Conservation (phyloP, 2,329 filamentous ascomycete genomes). For the Ascosphaera acerosa region DNA sequence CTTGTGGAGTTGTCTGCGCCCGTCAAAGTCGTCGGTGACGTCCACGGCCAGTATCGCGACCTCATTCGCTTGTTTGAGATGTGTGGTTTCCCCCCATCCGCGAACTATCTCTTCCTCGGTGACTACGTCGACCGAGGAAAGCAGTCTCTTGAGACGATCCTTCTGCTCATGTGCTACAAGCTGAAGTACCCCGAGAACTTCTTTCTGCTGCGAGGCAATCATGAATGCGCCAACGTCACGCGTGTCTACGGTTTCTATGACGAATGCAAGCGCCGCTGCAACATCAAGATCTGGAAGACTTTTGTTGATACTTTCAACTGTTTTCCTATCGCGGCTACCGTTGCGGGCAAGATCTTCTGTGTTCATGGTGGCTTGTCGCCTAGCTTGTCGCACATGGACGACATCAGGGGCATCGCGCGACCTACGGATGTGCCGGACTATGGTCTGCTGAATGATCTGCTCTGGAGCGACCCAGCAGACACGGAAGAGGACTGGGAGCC, state of each 20-base stretch:
- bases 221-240: slow-evolving; percentile 91
- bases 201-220: slow-evolving; percentile 79
- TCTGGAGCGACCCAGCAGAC: slow-evolving; percentile 95
- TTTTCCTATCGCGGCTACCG: slow-evolving; percentile 83
- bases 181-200: slow-evolving; percentile 95
- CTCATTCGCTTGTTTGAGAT: slow-evolving; percentile 94
- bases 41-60: slow-evolving; percentile 91
- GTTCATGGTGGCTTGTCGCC: slow-evolving; percentile 89
- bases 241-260: slow-evolving; percentile 95
- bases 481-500: slow-evolving; percentile 98
- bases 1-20: slow-evolving; percentile 78
- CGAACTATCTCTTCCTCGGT: slow-evolving; percentile 84
- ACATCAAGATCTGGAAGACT: slow-evolving; percentile 95
- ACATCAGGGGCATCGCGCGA: slow-evolving; percentile 84
- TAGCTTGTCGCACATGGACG: slow-evolving; percentile 86
- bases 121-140: slow-evolving; percentile 95
- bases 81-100: slow-evolving; percentile 80
- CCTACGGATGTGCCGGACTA: slow-evolving; percentile 96
- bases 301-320: slow-evolving; percentile 95
- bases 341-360: slow-evolving; percentile 92
- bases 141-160: slow-evolving; percentile 82
- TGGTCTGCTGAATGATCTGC: slow-evolving; percentile 73
- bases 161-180: slow-evolving; percentile 85
- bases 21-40: slow-evolving; percentile 93
- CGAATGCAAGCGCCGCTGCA: slow-evolving; percentile 87